Evolutionary conservation across 1,139 yeast species (phyloP).

Genomic region (Candida frijolesensis): DNA sequence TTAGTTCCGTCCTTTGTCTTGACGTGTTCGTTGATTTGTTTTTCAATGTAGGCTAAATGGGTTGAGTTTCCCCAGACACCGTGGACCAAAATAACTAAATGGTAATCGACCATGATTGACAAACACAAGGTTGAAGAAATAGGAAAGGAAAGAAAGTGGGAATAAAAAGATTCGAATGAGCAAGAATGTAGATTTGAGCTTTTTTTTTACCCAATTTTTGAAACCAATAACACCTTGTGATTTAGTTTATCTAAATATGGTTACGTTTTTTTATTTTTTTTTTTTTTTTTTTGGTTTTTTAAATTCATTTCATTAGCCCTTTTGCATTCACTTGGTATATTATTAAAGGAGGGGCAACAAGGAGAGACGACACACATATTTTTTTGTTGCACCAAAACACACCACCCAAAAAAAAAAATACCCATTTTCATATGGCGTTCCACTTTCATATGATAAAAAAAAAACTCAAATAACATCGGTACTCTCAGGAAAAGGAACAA

Average conservation of each 20-base stretch:
- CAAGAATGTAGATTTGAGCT: neutral
- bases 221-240: neutral
- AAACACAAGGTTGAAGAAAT: neutral
- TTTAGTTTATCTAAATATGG: neutral
- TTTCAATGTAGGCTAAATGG: conserved; percentile 63
- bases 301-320: neutral
- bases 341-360: neutral
- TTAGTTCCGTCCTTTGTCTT: conserved; percentile 18
- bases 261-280: neutral
- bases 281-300: neutral
- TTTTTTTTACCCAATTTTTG: neutral
- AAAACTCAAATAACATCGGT: no score
- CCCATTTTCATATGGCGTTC: neutral
- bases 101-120: conserved; percentile 30
- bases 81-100: conserved; percentile 72
- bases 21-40: conserved; percentile 33
- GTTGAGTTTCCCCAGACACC: conserved; percentile 79
- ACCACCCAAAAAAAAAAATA: neutral
- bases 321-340: neutral
- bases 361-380: neutral
- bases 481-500: no score
- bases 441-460: neutral
- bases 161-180: neutral
- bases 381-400: neutral
- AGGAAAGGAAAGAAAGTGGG: neutral